Evolutionary conservation across 305 asterid genomes (phyloP).

Genomic region (Fraxinus sp.): DNA sequence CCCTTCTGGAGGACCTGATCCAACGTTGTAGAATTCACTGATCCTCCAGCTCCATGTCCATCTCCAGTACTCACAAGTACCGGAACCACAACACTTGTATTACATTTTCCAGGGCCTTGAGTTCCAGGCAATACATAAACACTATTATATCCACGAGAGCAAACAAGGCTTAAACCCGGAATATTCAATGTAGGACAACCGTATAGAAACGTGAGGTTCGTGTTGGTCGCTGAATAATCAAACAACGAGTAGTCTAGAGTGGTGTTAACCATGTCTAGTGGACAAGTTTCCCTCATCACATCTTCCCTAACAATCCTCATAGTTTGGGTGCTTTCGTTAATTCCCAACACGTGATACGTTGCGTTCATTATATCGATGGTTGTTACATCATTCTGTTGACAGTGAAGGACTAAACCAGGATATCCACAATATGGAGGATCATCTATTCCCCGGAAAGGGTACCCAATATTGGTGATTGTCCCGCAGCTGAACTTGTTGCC

Average conservation of each 20-base stretch:
- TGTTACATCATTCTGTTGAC: constrained; percentile 32
- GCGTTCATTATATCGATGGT: constrained; percentile 38
- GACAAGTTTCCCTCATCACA: constrained; percentile 43
- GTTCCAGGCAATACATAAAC: constrained; percentile 44
- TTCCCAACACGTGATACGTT: constrained; percentile 38
- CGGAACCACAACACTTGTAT: constrained; percentile 50
- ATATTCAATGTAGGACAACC: constrained; percentile 39
- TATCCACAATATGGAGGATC: constrained; percentile 66
- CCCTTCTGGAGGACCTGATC: constrained; percentile 45
- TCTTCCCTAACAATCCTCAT: constrained; percentile 60
- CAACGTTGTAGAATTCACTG: constrained; percentile 29
- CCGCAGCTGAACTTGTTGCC: constrained; percentile 55
- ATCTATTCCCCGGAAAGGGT: constrained; percentile 48
- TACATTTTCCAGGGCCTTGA: constrained; percentile 46
- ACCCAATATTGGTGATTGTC: constrained; percentile 36
- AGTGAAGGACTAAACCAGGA: constrained; percentile 53
- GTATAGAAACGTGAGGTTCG: constrained; percentile 55
- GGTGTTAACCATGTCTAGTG: constrained; percentile 44
- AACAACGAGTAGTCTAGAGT: constrained; percentile 52
- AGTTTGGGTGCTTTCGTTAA: constrained; percentile 33
- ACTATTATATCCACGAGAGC: background rate
- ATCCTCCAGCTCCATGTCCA: constrained; percentile 22
- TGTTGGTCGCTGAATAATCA: constrained; percentile 32
- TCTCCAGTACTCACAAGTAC: constrained; percentile 21
- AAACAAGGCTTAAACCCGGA: constrained; percentile 19